Evolutionary conservation across 176 grass and related monocot genomes (phyloP), one percentile per base, ranked within the genome.

Genomic region (Cenchrus americanus): DNA sequence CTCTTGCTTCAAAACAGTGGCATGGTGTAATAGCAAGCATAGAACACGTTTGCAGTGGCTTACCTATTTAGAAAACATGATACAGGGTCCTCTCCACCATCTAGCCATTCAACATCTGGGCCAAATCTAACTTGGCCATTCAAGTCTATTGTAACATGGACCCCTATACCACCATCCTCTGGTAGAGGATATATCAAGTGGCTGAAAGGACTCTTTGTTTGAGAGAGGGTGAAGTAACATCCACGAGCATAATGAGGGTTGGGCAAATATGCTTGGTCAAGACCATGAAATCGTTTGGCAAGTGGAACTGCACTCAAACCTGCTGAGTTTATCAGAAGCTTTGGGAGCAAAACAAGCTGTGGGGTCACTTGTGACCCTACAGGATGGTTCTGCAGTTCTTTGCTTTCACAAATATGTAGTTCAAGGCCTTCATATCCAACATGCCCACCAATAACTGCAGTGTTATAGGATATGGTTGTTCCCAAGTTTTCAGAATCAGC

Each of bases 101-200:
- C 78, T 85, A 98, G 83, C 96, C 93, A 95, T 85, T 95, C 93
- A 90, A 98, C 93, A 88, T 98, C 96, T 80, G 93, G 96, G 50
- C 96, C 96, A 92, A 98, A 98, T 89, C 89, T 95, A 19, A 94
- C 80, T 69, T 82, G 60, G 53, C 85, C 87, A 89, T 94, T 92
- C 87, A 98, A 75, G 85, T 95, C 91, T 40, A 94, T 47, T 17
- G 96, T 98, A 49, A 94, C 91, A 92, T 98, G 96, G 63, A 98
- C 89, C 46, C 96, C 93, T 65, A 95, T 85, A 43, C 96, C 96
- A 73, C 96, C 96, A 93, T 95, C 93, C 85, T 98, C 93, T 67
- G 96, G 93, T 80, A 98, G 86, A 80, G 96, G 96, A 91, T 98
- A 95, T 82, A 98, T 98, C 50, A 98, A 88, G 76, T 67, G 91